Percentiles rank a stretch among this genome's conserved stretches.
Evolutionary conservation across 1,139 yeast species (phyloP).

Genomic region (Yamadazyma kanchanaburiensis): DNA sequence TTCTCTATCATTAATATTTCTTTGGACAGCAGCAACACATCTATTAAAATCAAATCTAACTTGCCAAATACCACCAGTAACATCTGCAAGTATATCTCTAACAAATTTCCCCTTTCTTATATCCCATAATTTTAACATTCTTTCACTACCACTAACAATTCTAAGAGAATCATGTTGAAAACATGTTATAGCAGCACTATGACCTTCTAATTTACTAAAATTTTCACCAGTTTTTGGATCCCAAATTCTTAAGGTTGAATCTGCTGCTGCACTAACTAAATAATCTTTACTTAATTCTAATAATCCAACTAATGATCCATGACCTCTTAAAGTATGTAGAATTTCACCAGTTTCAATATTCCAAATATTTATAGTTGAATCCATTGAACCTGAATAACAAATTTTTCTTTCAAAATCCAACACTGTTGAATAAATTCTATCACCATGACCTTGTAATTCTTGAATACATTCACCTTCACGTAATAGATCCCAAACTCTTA

Average conservation of each 20-base stretch:
- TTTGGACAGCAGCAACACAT: constrained; percentile 92
- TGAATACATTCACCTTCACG: constrained; percentile 69
- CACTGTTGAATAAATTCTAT: constrained; percentile 83
- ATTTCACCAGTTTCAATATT: constrained; percentile 73
- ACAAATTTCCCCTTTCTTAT: constrained; percentile 72
- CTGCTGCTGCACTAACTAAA: constrained; percentile 96
- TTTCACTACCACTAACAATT: constrained; percentile 87
- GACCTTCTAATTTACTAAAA: constrained; percentile 73
- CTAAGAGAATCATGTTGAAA: constrained; percentile 86
- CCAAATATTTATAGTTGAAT: constrained; percentile 87
- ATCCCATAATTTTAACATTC: constrained; percentile 80
- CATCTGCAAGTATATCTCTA: constrained; percentile 71
- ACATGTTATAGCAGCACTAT: constrained; percentile 86
- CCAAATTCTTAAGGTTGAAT: constrained; percentile 89
- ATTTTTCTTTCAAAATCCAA: constrained; percentile 71
- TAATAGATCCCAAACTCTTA: constrained; percentile 86
- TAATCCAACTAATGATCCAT: constrained; percentile 84
- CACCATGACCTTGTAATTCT: constrained; percentile 78
- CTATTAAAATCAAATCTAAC: constrained; percentile 81
- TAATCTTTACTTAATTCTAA: constrained; percentile 73
- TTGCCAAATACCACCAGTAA: constrained; percentile 90
- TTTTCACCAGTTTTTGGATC: constrained; percentile 76
- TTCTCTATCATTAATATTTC: constrained; percentile 41
- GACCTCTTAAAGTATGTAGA: constrained; percentile 71
- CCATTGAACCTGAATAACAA: constrained; percentile 93